phyloP scores from a whole-genome alignment of 768 basidiomycete genomes.

The Chalciporus pseudorubinellus region DNA sequence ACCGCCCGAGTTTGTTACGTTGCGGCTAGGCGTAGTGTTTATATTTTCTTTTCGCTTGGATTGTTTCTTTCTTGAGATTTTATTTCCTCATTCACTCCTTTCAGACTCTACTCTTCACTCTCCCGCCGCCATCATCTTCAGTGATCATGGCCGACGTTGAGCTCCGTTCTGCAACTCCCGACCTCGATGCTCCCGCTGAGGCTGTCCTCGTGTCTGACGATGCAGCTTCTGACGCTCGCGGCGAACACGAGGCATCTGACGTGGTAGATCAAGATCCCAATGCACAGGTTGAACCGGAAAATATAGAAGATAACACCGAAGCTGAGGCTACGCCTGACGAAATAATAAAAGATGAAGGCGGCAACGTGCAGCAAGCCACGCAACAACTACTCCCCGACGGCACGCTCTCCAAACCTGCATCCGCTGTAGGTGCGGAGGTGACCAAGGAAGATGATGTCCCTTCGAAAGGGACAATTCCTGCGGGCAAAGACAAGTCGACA shows the following conservation, averaged over 20 bases:
- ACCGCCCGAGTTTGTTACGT: conserved; percentile 10
- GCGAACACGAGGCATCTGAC: conserved; percentile 40
- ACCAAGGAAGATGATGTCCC: conserved; percentile 25
- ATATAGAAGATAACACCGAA: conserved; percentile 19
- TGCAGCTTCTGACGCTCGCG: conserved; percentile 25
- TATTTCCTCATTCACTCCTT: not conserved
- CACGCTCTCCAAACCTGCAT: conserved; percentile 15
- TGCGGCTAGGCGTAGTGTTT: conserved; percentile 1
- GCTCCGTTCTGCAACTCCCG: conserved; percentile 17
- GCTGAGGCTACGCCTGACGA: conserved; percentile 17
- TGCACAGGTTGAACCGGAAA: conserved; percentile 18
- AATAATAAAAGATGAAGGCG: conserved; percentile 10
- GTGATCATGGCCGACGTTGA: conserved; percentile 40
- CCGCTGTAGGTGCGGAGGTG: conserved; percentile 17
- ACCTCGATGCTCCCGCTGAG: conserved; percentile 22
- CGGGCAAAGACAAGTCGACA: conserved; percentile 32
- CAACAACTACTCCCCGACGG: conserved; percentile 23
- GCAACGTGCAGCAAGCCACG: conserved; percentile 20
- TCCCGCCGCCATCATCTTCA: conserved; percentile 16
- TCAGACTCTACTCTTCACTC: not conserved
- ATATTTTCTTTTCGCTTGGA: not conserved
- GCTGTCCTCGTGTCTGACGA: conserved; percentile 20
- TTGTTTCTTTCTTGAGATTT: conserved; percentile 8
- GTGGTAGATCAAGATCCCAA: conserved; percentile 30
- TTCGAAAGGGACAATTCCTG: conserved; percentile 27